Base-by-base conservation (phyloP, 768 basidiomycete species). In the Lentinula edodes region DNA sequence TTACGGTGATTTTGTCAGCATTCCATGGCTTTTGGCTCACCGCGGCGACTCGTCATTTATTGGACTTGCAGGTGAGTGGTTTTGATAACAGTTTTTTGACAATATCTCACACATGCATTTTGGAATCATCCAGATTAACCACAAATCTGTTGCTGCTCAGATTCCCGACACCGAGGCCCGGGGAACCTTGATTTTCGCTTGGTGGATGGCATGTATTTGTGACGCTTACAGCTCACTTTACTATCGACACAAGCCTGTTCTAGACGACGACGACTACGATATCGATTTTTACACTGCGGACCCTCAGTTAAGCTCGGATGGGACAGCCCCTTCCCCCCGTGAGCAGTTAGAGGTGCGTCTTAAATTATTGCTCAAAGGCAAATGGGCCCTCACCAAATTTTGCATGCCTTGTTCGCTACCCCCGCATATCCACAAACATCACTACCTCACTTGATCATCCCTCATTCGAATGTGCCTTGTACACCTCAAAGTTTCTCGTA, bases 181-280 rank as follows among this genome's bases (percentile, higher is more conserved):
- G 57, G 88, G 90, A 28, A 91, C 89, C 6, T 90, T 93, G 87
- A 89, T 91, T 56, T 94, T 93, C 69, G 89, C 93, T 1, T 95
- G 93, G 89, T 95, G 94, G 93, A 90, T 94, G 84, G 88, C 93
- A 7, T 91, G 89, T 72, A 77, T 94, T 51, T 80, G 84, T 38
- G 95, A 97, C 68, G 91, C 92, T 6, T 93, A 89, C 74, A 84
- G 85, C 32, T 83, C 91, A 35, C 86, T 86, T 36, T 94, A 93
- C 73, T 92, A 93, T 75, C 84, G 92, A 63, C 81, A 88, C 64
- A 93, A 93, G 73, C 92, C 93, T 6, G 80, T 89, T 66, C 77
- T 95, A 77, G 90, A 92, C 70, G 92, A 93, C 66, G 88, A 91
- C 63, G 91, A 94, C 74, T 93, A 93, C 69, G 90, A 94, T 69